Evolutionary conservation across 1,284 basidiomycete genomes (phyloP), one percentile per base, ranked within the genome.

Genomic region (Apiotrichum gracile): DNA sequence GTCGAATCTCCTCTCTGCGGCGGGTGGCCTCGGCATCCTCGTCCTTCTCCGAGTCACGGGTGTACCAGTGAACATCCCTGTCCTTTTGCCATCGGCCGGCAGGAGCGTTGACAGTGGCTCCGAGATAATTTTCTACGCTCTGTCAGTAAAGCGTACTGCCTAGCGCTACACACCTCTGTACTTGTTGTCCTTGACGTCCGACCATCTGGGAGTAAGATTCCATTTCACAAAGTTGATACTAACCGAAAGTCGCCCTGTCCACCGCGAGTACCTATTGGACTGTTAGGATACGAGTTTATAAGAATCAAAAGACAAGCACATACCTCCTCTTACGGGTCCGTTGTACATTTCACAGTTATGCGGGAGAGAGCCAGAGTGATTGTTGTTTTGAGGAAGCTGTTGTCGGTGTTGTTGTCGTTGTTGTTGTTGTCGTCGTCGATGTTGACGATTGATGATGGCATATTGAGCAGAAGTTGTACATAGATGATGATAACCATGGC

Each of bases 41-140:
- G 24, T 83, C 81, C 0, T 61, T 61, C 8, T 71, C 60, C 13
- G 65, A 39, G 2, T 91, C 88, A 33, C 91, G 83, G 58, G 78
- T 82, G 69, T 94, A 94, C 91, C 91, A 94, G 68, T 94, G 91
- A 19, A 94, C 78, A 65, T 94, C 91, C 70, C 92, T 91, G 77
- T 90, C 89, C 77, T 91, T 92, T 75, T 94, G 91, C 91, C 91
- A 94, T 58, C 91, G 79, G 4, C 91, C 91, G 3, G 88, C 88
- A 0, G 91, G 91, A 1, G 90, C 91, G 65, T 93, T 91, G 74
- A 93, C 85, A 58, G 89, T 90, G 66, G 91, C 87, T 5, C 91
- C 91, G 2, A 94, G 83, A 69, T 93, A 93, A 72, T 92, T 86
- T 85, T 91, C 71, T 57, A 26, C 3, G 7, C 16, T 13, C 12